These are phyloP conservation scores for Ogataea trehalophila DNA, from an alignment of 805 yeast species.

Conservation along the genomic window DNA sequence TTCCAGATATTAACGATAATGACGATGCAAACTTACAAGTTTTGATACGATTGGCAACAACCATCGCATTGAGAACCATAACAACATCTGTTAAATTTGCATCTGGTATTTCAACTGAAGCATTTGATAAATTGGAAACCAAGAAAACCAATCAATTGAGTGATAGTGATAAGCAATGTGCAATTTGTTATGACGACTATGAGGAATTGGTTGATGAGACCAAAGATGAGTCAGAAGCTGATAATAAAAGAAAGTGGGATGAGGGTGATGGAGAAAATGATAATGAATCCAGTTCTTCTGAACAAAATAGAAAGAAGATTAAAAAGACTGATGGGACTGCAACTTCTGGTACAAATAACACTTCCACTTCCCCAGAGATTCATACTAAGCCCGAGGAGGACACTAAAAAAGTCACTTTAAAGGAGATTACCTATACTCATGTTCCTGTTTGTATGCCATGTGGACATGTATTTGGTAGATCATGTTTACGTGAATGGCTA, in stretches of 20 bases:
- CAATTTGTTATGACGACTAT: conserved; percentile 61
- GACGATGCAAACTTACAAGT: conserved; percentile 58
- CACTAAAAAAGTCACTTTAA: conserved; percentile 18
- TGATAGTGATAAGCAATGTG: conserved; percentile 38
- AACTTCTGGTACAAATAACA: conserved; percentile 3
- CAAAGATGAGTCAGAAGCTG: conserved; percentile 13
- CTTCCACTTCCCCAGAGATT: conserved; percentile 2
- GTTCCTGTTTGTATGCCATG: conserved; percentile 76
- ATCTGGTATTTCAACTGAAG: conserved; percentile 48
- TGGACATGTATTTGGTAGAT: conserved; percentile 78
- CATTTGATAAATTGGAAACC: conserved; percentile 47
- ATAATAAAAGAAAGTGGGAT: conserved; percentile 7
- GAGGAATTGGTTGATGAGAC: conserved; percentile 21
- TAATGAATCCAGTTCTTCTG: neutral
- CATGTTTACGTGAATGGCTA: conserved; percentile 86
- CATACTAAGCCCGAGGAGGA: conserved; percentile 8
- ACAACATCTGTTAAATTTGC: conserved; percentile 43
- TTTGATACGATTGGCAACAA: conserved; percentile 61
- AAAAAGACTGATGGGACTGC: conserved; percentile 19
- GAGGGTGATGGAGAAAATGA: conserved; percentile 6
- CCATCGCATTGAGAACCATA: conserved; percentile 62
- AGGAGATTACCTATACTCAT: conserved; percentile 41
- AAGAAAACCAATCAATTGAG: conserved; percentile 27
- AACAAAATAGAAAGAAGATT: conserved; percentile 2
- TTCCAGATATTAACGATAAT: conserved; percentile 59